These are phyloP conservation scores for Omphalea diandra DNA, from an alignment of 441 rosid species.

Conservation along the genomic window DNA sequence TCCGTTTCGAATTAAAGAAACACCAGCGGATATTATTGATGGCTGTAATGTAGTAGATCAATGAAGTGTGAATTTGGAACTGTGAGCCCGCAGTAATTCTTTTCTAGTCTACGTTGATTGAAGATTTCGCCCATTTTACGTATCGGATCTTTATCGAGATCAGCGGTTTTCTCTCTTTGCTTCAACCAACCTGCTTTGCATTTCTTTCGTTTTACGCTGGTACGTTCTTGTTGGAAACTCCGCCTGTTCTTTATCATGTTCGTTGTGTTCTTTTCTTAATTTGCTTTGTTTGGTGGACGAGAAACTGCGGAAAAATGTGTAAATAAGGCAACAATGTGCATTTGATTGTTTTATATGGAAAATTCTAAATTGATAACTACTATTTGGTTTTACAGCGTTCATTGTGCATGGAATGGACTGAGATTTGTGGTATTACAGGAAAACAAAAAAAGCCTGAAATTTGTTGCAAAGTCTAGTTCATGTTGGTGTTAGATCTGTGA, in stretches of 20 bases:
- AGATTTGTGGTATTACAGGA: conserved; percentile 1
- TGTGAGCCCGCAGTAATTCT: conserved; percentile 33
- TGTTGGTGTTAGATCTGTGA: conserved; percentile 38
- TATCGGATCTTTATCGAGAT: conserved; percentile 33
- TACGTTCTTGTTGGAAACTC: neutral
- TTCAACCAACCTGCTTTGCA: conserved; percentile 15
- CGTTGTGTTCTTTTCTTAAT: neutral
- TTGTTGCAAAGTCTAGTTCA: too few relatives aligned
- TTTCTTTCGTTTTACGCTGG: conserved; percentile 25
- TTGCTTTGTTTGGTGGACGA: neutral
- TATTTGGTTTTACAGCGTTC: too few relatives aligned
- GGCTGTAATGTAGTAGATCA: too few relatives aligned
- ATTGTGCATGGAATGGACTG: neutral
- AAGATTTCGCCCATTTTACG: conserved; percentile 2
- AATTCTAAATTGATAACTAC: too few relatives aligned
- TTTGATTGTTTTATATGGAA: neutral
- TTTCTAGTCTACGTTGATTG: conserved; percentile 39
- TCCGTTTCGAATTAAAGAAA: conserved; percentile 2
- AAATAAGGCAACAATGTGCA: neutral
- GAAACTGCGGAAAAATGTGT: neutral
- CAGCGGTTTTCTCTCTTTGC: conserved; percentile 10
- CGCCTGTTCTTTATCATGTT: neutral
- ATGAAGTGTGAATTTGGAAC: neutral
- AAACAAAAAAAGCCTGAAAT: too few relatives aligned
- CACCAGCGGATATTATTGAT: neutral